phyloP scores from a whole-genome alignment of 2,329 filamentous ascomycete species.

The Ascochyta lentis region DNA sequence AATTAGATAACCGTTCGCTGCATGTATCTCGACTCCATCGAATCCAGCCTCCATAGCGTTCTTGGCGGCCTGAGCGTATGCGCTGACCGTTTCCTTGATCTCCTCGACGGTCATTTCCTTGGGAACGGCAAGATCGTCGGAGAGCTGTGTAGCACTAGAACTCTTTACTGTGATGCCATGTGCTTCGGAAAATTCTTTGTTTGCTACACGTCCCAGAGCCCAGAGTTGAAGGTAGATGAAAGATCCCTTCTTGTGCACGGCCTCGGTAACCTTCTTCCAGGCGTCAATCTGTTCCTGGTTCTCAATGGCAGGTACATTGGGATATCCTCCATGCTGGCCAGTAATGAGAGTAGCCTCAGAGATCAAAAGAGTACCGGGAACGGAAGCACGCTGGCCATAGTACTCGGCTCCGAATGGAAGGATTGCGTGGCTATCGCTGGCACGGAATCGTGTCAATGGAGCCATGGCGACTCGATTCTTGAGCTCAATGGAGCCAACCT shows the following conservation, averaged over 20 bases:
- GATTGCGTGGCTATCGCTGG: slow-evolving; percentile 57
- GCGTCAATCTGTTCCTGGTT: slow-evolving; percentile 55
- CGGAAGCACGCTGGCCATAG: slow-evolving; percentile 61
- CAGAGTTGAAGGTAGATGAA: slow-evolving; percentile 70
- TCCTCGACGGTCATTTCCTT: slow-evolving; percentile 49
- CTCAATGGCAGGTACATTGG: slow-evolving; percentile 65
- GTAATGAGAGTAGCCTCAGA: slow-evolving; percentile 63
- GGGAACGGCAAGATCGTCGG: slow-evolving; percentile 54
- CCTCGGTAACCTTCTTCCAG: slow-evolving; percentile 67
- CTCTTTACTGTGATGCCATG: slow-evolving; percentile 45
- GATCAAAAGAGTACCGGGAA: slow-evolving; percentile 64
- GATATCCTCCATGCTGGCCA: slow-evolving; percentile 55
- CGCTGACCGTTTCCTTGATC: slow-evolving; percentile 47
- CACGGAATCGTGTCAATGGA: slow-evolving; percentile 51
- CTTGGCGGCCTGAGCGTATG: slow-evolving; percentile 54
- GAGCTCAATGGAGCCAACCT: slow-evolving; percentile 43
- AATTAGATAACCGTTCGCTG: slow-evolving; percentile 71
- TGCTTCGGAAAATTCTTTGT: slow-evolving; percentile 44
- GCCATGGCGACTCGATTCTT: slow-evolving; percentile 47
- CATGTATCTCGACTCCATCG: slow-evolving; percentile 66
- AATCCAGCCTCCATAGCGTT: slow-evolving; percentile 60
- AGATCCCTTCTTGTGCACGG: slow-evolving; percentile 67
- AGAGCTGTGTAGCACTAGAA: slow-evolving; percentile 40
- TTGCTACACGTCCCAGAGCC: slow-evolving; percentile 64
- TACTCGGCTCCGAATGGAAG: slow-evolving; percentile 55